Conservation (phyloP, 2,329 filamentous ascomycete genomes). For the Monosporascus ibericus region DNA sequence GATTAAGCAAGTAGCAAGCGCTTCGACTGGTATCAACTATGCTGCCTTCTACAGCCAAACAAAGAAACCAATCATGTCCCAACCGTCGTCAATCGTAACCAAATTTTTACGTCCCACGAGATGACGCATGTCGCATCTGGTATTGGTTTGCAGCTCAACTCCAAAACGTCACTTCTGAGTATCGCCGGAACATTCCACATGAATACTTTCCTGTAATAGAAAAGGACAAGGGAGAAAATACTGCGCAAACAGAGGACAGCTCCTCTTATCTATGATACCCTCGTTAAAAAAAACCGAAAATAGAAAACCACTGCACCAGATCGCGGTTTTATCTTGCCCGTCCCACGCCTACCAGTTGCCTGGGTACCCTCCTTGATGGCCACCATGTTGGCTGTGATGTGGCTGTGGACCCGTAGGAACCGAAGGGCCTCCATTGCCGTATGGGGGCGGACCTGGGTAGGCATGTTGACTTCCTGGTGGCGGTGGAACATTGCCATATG, state of each 20-base stretch:
- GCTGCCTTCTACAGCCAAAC: slow-evolving; percentile 14
- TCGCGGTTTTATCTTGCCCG: neutral
- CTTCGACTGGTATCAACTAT: slow-evolving; percentile 9
- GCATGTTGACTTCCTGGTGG: slow-evolving; percentile 17
- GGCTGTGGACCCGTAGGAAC: slow-evolving; percentile 19
- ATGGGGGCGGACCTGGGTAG: slow-evolving; percentile 23
- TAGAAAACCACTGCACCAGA: neutral
- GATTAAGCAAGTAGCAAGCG: slow-evolving; percentile 23
- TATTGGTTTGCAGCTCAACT: neutral
- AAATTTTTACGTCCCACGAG: slow-evolving; percentile 9
- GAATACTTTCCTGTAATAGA: slow-evolving; percentile 1
- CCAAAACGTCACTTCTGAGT: neutral
- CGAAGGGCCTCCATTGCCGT: slow-evolving; percentile 20
- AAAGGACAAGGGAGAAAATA: slow-evolving; percentile 8
- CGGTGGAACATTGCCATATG: slow-evolving; percentile 20
- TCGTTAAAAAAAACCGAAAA: neutral
- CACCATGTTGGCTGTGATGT: slow-evolving; percentile 21
- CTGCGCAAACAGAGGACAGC: slow-evolving; percentile 7
- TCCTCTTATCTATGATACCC: slow-evolving; percentile 14
- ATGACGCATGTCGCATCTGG: neutral
- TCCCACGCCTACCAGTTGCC: slow-evolving; percentile 20
- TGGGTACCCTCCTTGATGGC: slow-evolving; percentile 28
- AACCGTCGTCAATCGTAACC: slow-evolving; percentile 16
- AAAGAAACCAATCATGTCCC: slow-evolving; percentile 9
- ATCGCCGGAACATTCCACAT: neutral